Evolutionary conservation across 257 asterid genomes (phyloP).

Genomic region (Fraxinus pennsylvanica): DNA sequence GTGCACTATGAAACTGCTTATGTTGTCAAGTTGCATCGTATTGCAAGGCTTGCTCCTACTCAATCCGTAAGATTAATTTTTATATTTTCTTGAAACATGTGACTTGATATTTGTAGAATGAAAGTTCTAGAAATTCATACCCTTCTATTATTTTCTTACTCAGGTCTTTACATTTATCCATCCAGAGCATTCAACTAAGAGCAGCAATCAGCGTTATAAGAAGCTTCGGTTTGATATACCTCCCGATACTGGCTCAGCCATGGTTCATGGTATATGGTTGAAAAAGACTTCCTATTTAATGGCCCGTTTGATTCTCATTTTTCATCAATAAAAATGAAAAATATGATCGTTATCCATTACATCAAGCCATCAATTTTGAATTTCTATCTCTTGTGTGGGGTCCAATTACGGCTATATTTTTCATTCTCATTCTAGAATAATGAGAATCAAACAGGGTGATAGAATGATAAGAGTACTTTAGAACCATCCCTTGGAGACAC

Average conservation of each 20-base stretch:
- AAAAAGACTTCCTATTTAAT: constrained; percentile 3
- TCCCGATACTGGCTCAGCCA: constrained; percentile 76
- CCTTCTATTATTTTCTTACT: constrained; percentile 30
- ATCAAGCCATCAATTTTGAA: too few species aligned
- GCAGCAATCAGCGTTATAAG: constrained; percentile 68
- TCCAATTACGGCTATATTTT: too few species aligned
- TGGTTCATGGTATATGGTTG: constrained; percentile 75
- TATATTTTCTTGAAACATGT: constrained; percentile 34
- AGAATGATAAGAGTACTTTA: background rate
- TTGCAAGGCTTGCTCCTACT: constrained; percentile 81
- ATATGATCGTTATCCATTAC: too few species aligned
- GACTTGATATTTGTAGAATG: background rate
- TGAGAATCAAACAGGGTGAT: too few species aligned
- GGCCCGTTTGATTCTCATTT: too few species aligned
- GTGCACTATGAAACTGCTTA: constrained; percentile 96
- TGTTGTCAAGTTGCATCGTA: constrained; percentile 93
- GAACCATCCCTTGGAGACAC: background rate
- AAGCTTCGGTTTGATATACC: constrained; percentile 76
- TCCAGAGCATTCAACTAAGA: constrained; percentile 62
- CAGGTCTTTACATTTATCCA: constrained; percentile 89
- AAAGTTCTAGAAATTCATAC: constrained; percentile 18
- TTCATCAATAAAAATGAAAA: too few species aligned
- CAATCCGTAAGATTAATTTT: constrained; percentile 62
- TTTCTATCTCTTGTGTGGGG: too few species aligned
- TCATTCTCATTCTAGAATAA: too few species aligned